Evolutionary conservation across 2,329 filamentous ascomycete genomes (phyloP), one percentile per base, ranked within the genome.

Genomic region (Colletotrichum kahawae): DNA sequence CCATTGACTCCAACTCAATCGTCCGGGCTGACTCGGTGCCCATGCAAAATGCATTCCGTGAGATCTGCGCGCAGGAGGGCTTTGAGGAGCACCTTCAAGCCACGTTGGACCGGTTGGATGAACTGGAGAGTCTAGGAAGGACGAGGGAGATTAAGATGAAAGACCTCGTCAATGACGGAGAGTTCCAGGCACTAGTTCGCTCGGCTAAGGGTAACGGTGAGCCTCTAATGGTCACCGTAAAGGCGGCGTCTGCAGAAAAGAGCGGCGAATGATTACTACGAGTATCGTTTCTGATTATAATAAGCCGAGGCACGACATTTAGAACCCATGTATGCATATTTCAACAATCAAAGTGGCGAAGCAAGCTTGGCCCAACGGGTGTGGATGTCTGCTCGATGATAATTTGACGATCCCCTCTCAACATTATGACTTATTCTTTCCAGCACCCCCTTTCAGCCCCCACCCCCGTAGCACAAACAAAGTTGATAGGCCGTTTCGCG

Each of bases 131-230:
- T 80, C 88, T 99, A 76, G 96, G 96, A 38, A 90, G 97, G 77
- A 99, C 97, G n/a, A 92, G 96, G 76, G 97, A 99, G 85, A 83
- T 99, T 67, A 97, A 98, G 3, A 94, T 98, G 77, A 99, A 99
- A 87, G 97, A 98, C 83, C 88, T 98, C 51, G 96, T 97, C 81
- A 87, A 96, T 33, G 92, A 94, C 13, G 95, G 95, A 2, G 93
- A 93, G 82, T 98, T 57, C 14, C 54, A 57, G 2, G 54, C 54
- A 7, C 27, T 57, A 7, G 16, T 57, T 29, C 54, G 54, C 54
- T 13, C 14, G 14, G 54, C 54, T 29, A 9, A 3, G 27, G 54
- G 21, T 2, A 57, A 57, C 4, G 21, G 54, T 14, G 54, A 57
- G 21, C 54, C 54, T 29, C n/a, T 57, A 2, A 9, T 57, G 54